These are phyloP conservation scores for Rhizopus sp. DNA, from an alignment of 371 early-diverging fungal species.

Conservation along the genomic window DNA sequence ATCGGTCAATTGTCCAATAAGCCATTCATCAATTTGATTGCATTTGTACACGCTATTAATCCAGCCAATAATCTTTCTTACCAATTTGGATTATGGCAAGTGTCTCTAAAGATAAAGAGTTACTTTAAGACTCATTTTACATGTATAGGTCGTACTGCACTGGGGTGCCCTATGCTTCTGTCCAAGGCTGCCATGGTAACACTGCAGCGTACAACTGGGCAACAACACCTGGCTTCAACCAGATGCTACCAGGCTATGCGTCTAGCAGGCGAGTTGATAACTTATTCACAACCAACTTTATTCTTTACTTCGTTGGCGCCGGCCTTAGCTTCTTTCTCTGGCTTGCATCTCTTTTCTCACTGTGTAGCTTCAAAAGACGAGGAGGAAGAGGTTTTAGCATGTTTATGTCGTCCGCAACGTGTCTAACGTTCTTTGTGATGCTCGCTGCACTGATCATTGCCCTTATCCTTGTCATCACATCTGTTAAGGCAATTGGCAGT, in stretches of 20 bases:
- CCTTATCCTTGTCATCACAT: conserved; percentile 22
- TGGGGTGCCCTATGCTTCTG: conserved; percentile 11
- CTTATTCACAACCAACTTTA: conserved; percentile 35
- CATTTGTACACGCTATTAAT: conserved; percentile 27
- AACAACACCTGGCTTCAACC: conserved; percentile 27
- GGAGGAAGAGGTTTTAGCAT: conserved; percentile 5
- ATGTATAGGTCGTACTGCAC: conserved; percentile 20
- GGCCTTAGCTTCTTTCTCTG: conserved; percentile 33
- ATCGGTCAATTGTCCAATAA: conserved; percentile 39
- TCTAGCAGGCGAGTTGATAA: conserved; percentile 2
- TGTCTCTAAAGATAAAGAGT: neutral
- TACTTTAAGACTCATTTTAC: neutral
- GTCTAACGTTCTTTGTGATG: conserved; percentile 28
- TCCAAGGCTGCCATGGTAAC: conserved; percentile 12
- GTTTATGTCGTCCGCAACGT: conserved; percentile 16
- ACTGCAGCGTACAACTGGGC: conserved; percentile 36
- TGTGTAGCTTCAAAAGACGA: conserved; percentile 10
- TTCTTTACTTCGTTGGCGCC: conserved; percentile 30
- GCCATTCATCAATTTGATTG: conserved; percentile 27
- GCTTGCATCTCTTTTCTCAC: conserved; percentile 24
- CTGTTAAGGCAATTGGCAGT: conserved; percentile 12
- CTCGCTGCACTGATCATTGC: conserved; percentile 27
- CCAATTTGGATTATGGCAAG: conserved; percentile 37
- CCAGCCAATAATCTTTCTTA: conserved; percentile 12
- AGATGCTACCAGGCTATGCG: conserved; percentile 18